Base-by-base conservation (phyloP, 257 asterid genomes). In the Coffea canephora region DNA sequence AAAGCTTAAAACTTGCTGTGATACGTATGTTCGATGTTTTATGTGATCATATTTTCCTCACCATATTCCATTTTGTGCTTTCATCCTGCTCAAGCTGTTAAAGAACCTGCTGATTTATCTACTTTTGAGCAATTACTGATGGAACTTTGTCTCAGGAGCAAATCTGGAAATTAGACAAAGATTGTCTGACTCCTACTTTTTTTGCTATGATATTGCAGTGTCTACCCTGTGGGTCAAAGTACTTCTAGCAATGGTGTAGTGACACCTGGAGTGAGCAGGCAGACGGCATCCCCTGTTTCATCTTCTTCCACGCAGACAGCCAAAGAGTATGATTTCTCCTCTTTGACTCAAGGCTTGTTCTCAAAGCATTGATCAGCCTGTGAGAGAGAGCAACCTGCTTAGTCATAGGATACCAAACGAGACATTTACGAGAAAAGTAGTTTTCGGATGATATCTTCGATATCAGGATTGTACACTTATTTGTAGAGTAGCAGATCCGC, bases 261-360 rank as follows among this genome's bases (percentile, higher is more conserved):
- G 34, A 80, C 93, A 16, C 69, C 88, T 39, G 92, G 89, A 77
- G 84, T 83, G 25, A 84, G 80, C 78, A 84, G 79, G 85, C 90
- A 83, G 74, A 76, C 87, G 62, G 48, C 89, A 52, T 10, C 93
- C 11, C 74, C 94, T 23, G 83, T 83, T 70, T 74, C 93, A 36
- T 84, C 97, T 52, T 78, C 87, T 62, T 80, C 97, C 78, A 69
- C 87, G 3, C 91, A 88, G 87, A 61, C 93, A 0, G 91, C 89
- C 77, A 92, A 90, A 86, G 99, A 95, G 75, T 93, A 77, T 15
- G 98, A 95, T 83, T 95, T 95, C 82, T 95, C 99, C 84, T 93
- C 99, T 21, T 85, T 95, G 91, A 93, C 99, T 6, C 93, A 92
- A 78, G 97, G 95, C 25, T 87, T 93, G 67, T 93, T 95, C 89